These are phyloP conservation scores for Copromyces sp. DNA, from an alignment of 495 filamentous ascomycete species.

Conservation along the genomic window DNA sequence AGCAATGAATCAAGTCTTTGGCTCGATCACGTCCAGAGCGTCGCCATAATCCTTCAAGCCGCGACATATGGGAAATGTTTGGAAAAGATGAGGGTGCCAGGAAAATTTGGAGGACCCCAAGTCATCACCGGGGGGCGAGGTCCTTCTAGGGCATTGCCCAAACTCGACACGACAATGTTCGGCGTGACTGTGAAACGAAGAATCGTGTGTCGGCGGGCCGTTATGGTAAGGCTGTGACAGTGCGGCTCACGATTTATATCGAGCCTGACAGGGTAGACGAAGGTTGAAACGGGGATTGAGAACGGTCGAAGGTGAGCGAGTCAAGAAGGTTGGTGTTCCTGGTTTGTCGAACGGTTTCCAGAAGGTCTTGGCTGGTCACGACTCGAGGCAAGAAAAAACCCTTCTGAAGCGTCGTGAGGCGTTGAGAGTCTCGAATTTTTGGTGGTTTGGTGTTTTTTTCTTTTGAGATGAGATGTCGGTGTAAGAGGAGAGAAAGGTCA, in stretches of 20 bases:
- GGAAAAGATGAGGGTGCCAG: background rate
- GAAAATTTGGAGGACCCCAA: background rate
- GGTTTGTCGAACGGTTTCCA: background rate
- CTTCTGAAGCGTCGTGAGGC: background rate
- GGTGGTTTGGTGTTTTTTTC: background rate
- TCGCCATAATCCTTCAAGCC: constrained; percentile 1
- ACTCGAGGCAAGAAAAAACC: background rate
- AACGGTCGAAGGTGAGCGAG: background rate
- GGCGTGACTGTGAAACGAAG: background rate
- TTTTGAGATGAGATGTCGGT: background rate
- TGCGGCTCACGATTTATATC: background rate
- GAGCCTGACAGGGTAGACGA: background rate
- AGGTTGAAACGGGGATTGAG: background rate
- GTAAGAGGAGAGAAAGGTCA: background rate
- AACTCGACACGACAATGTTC: background rate
- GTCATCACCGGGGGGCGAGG: background rate
- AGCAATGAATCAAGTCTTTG: background rate
- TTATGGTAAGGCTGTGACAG: background rate
- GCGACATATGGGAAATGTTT: background rate
- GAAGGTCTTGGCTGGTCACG: background rate
- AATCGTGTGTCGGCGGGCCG: background rate
- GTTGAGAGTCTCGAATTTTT: background rate
- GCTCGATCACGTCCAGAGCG: background rate
- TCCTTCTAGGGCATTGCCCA: background rate
- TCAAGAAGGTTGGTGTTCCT: background rate